These are phyloP conservation scores for Alisma plantagoaquatica DNA, from an alignment of 106 monocot species.

Conservation along the genomic window DNA sequence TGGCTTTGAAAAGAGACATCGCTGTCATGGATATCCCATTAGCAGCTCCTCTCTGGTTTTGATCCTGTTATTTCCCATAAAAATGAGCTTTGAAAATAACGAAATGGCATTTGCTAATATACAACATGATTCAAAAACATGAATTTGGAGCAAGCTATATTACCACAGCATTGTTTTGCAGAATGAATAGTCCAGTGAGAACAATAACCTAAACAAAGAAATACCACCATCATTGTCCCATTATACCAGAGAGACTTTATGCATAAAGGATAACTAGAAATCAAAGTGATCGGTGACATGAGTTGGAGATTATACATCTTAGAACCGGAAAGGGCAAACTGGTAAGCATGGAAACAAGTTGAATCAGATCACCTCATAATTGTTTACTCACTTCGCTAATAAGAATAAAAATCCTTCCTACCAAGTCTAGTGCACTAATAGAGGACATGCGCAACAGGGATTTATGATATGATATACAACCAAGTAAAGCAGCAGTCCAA, in stretches of 20 bases:
- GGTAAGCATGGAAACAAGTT: too few relatives aligned
- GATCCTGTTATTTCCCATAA: background rate
- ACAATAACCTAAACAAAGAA: background rate
- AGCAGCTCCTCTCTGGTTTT: background rate
- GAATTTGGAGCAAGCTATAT: background rate
- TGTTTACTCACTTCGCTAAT: background rate
- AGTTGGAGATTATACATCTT: too few relatives aligned
- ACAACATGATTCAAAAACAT: background rate
- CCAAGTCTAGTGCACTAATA: too few relatives aligned
- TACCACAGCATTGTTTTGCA: constrained; percentile 1
- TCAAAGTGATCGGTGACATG: too few relatives aligned
- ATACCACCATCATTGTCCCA: too few relatives aligned
- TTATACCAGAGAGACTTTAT: background rate
- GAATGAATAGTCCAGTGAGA: background rate
- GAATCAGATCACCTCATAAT: too few relatives aligned
- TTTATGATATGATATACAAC: too few relatives aligned
- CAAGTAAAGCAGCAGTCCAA: too few relatives aligned
- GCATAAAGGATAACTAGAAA: background rate
- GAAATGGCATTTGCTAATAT: background rate
- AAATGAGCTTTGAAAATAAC: background rate
- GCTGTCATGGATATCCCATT: background rate
- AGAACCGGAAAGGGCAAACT: too few relatives aligned
- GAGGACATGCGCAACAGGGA: too few relatives aligned
- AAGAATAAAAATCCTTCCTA: background rate
- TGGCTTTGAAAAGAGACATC: background rate